phyloP scores from a whole-genome alignment of 1,284 basidiomycete species.

The Naganishia liquefaciens region DNA sequence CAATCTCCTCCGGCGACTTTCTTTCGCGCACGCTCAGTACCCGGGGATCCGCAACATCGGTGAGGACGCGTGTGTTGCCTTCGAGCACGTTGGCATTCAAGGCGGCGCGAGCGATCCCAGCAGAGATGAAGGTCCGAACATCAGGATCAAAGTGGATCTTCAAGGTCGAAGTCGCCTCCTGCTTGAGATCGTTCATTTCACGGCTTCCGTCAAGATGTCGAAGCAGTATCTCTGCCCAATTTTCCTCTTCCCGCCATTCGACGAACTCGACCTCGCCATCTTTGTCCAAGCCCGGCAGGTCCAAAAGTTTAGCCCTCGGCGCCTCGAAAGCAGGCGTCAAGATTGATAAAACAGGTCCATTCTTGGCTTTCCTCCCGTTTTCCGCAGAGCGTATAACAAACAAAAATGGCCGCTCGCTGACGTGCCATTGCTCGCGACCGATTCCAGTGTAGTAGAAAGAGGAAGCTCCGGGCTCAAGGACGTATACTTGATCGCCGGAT shows the following conservation, averaged over 20 bases:
- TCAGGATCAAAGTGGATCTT: conserved; percentile 65
- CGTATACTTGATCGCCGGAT: conserved; percentile 39
- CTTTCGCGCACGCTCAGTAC: conserved; percentile 68
- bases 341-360: conserved; percentile 57
- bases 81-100: conserved; percentile 38
- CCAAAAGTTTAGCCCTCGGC: conserved; percentile 62
- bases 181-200: not conserved
- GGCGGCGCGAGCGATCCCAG: conserved; percentile 53
- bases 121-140: conserved; percentile 58
- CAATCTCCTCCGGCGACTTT: conserved; percentile 70
- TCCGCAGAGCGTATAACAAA: conserved; percentile 59
- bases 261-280: conserved; percentile 58
- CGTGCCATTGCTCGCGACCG: conserved; percentile 63
- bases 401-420: conserved; percentile 76
- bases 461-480: conserved; percentile 73
- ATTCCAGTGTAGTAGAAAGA: conserved; percentile 72
- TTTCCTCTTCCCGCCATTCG: conserved; percentile 72
- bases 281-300: conserved; percentile 57
- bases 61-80: conserved; percentile 32
- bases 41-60: conserved; percentile 60
- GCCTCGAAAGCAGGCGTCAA: conserved; percentile 77
- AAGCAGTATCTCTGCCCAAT: conserved; percentile 65
- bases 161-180: conserved; percentile 32
- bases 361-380: conserved; percentile 37
- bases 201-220: conserved; percentile 50